These are phyloP conservation scores for Penicillium argentinense DNA, from an alignment of 495 filamentous ascomycete species.

Conservation along the genomic window DNA sequence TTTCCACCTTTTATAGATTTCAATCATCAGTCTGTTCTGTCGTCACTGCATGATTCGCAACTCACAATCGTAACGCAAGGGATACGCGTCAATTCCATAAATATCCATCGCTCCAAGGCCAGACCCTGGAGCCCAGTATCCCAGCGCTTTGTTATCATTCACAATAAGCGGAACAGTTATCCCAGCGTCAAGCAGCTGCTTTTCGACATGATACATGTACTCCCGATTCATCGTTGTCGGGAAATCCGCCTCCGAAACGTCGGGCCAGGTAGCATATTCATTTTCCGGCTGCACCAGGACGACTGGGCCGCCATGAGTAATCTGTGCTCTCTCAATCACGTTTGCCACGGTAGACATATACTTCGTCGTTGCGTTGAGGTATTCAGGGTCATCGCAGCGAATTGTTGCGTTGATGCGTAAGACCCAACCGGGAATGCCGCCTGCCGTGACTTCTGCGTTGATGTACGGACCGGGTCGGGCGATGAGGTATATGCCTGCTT, in stretches of 20 bases:
- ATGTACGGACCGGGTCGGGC: slow-evolving; percentile 65
- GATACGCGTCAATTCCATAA: slow-evolving; percentile 69
- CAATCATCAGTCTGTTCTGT: not conserved
- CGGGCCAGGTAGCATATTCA: slow-evolving; percentile 51
- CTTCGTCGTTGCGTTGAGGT: slow-evolving; percentile 58
- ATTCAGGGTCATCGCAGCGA: slow-evolving; percentile 55
- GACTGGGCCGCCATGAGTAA: slow-evolving; percentile 70
- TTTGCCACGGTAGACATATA: slow-evolving; percentile 41
- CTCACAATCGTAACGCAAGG: slow-evolving; percentile 56
- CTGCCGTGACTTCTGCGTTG: slow-evolving; percentile 60
- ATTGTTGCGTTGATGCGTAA: slow-evolving; percentile 54
- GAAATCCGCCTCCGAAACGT: slow-evolving; percentile 23
- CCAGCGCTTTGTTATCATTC: slow-evolving; percentile 59
- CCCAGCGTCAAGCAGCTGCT: slow-evolving; percentile 59
- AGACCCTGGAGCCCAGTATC: slow-evolving; percentile 59
- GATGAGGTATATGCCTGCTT: slow-evolving; percentile 68
- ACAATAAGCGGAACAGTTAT: slow-evolving; percentile 68
- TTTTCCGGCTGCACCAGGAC: slow-evolving; percentile 74
- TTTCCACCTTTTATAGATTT: slow-evolving; percentile 25
- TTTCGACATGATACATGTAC: slow-evolving; percentile 63
- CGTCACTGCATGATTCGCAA: not conserved
- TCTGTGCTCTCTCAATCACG: slow-evolving; percentile 65
- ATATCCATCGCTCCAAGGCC: slow-evolving; percentile 64
- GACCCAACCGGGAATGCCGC: slow-evolving; percentile 60
- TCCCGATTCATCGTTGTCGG: slow-evolving; percentile 42